phyloP scores from a whole-genome alignment of 208 protist species.

The Trypanosoma platydactyli region DNA sequence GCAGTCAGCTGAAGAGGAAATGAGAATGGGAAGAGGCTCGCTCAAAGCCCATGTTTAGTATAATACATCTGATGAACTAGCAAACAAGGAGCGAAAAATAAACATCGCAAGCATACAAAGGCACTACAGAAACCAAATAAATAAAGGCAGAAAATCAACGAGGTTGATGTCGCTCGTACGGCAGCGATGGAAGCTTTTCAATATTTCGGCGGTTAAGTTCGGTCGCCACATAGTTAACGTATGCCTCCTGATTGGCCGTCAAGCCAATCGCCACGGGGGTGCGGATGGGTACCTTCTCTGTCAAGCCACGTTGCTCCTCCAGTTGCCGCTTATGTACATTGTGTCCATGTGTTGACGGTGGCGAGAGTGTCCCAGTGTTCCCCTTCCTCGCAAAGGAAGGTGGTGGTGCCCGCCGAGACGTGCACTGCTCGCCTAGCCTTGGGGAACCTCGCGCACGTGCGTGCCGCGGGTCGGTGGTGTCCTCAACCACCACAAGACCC shows the following conservation, averaged over 20 bases:
- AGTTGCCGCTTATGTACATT: background rate
- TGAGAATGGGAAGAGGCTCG: no score
- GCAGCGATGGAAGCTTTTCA: constrained; percentile 47
- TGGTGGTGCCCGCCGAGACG: background rate
- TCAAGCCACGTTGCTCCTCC: background rate
- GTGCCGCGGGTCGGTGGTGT: constrained; percentile 18
- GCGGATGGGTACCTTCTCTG: background rate
- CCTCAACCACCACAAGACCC: constrained; percentile 3
- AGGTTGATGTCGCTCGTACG: constrained; percentile 38
- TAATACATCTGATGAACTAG: no score
- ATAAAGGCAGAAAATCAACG: background rate
- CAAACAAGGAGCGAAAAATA: background rate
- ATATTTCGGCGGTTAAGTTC: constrained; percentile 50
- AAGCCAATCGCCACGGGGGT: constrained; percentile 34
- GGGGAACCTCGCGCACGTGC: background rate
- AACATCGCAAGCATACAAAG: background rate
- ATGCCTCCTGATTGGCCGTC: constrained; percentile 59
- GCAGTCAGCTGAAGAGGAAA: no score
- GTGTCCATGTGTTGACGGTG: constrained; percentile 3
- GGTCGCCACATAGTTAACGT: constrained; percentile 53
- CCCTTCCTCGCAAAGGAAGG: background rate
- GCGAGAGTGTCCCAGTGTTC: background rate
- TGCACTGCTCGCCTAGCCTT: background rate
- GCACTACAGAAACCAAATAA: constrained; percentile 15
- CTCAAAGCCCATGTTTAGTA: no score